Percentiles rank a stretch among this genome's conserved stretches.
phyloP scores from a whole-genome alignment of 1,284 basidiomycete species.

The Tilletiaria anomala region DNA sequence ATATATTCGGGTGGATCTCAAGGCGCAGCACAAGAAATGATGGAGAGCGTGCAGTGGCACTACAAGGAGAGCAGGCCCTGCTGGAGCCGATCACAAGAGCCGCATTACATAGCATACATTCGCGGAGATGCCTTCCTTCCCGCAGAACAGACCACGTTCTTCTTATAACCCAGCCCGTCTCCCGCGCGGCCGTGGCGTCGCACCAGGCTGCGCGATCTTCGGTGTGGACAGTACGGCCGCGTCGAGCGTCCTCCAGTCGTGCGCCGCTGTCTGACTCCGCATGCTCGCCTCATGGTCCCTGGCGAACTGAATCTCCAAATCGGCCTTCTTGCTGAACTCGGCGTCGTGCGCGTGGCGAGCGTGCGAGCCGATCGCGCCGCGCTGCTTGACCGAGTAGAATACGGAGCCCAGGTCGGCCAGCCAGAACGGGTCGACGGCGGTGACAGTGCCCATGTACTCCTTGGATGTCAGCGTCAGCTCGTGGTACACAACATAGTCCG shows the following conservation, averaged over 20 bases:
- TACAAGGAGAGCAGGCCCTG: no score
- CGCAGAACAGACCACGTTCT: no score
- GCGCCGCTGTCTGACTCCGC: not conserved
- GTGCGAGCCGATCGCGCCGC: constrained; percentile 49
- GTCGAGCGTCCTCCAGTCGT: constrained; percentile 1
- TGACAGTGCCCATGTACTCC: constrained; percentile 33
- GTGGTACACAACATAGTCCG: constrained; percentile 91
- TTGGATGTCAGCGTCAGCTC: constrained; percentile 46
- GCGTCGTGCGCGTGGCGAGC: constrained; percentile 52
- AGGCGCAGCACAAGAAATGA: no score
- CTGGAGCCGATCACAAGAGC: no score
- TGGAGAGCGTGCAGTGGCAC: no score
- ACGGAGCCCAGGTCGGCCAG: constrained; percentile 49
- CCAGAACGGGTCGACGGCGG: constrained; percentile 38
- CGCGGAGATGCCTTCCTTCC: no score
- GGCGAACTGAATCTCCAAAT: constrained; percentile 52
- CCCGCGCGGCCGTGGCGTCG: constrained; percentile 4
- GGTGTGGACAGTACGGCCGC: not conserved
- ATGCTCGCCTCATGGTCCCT: constrained; percentile 8
- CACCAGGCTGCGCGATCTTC: constrained; percentile 6
- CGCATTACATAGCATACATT: no score
- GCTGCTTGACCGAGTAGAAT: constrained; percentile 87
- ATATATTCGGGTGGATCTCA: no score
- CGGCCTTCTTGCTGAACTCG: constrained; percentile 75
- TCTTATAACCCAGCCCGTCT: constrained; percentile 2